Conservation (phyloP, 208 protist genomes). For the Trypanosoma rangeli region DNA sequence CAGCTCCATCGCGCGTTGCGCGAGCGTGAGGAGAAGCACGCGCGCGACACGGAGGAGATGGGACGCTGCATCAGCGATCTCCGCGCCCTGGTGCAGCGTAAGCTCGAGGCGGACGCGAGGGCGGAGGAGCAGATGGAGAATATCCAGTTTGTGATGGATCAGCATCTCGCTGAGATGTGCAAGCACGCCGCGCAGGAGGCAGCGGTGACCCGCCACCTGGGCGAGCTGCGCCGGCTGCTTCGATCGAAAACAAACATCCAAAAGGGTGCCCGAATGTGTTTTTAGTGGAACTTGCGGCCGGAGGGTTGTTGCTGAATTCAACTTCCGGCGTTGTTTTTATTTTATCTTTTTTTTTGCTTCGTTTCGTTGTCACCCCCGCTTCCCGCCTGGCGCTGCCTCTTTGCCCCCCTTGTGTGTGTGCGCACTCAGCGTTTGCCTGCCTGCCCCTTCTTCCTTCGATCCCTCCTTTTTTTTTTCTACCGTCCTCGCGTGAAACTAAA, state of each 20-base stretch:
- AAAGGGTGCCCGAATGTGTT: background rate
- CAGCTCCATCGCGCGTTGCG: constrained; percentile 10
- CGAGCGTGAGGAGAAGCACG: constrained; percentile 20
- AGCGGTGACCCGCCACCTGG: constrained; percentile 39
- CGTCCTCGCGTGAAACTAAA: no score
- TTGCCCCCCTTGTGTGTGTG: no score
- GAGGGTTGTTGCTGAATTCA: constrained; percentile 2
- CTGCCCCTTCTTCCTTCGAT: no score
- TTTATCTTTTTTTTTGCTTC: constrained; percentile 9
- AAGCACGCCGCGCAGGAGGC: constrained; percentile 31
- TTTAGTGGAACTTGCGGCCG: background rate
- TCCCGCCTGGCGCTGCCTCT: no score
- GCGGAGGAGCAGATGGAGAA: constrained; percentile 50
- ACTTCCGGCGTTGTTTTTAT: background rate
- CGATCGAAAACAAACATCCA: constrained; percentile 23
- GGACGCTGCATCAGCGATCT: constrained; percentile 42
- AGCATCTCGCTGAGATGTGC: constrained; percentile 39
- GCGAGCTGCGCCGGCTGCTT: constrained; percentile 37
- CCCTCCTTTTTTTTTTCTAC: no score
- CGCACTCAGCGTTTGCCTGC: no score
- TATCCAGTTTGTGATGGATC: constrained; percentile 41
- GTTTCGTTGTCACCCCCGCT: no score
- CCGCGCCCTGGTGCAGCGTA: constrained; percentile 52
- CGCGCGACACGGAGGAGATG: constrained; percentile 29
- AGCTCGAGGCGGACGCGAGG: constrained; percentile 54